Evolutionary conservation across 805 yeast species (phyloP), one percentile per base, ranked within the genome.

Genomic region (Kodamaea lidongshanica): DNA sequence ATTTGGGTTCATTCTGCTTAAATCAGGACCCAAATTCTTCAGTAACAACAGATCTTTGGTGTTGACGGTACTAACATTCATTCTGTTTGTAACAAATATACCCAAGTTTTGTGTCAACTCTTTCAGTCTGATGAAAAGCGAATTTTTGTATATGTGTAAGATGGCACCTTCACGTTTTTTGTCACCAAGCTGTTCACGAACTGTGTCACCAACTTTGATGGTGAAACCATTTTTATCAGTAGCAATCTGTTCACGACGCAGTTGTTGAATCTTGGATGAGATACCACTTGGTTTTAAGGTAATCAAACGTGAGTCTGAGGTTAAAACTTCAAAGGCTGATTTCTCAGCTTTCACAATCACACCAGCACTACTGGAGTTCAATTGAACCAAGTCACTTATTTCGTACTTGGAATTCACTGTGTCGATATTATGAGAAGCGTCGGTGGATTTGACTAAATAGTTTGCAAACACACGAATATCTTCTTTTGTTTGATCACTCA

Each of bases 401-500:
- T 84, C 92, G 56, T 79, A 92, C 46, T 79, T 75, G 39, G 88
- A 87, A 35, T 77, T 73, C 34, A 79, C 72, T n/a, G 82, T 68
- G 19, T 77, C 74, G 5, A 54, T 51, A 32, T 50, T 49, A 30
- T 53, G 48, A 2, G 86, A 76, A 7, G 89, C 76, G 55, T 88
- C 96, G n/a, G 92, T 76, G 12, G 96, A 94, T 49, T 83, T 85
- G 36, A 87, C 79, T 51, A 92, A 64, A 50, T 85, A 89, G 48
- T 88, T 86, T 14, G 96, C 85, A 48, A 94, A 89, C 4, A 92
- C 96, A 11, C 94, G 81, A 23, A 92, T 74, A 54, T 92, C 97
- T 44, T 80, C 77, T 46, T 75, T 76, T 1, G 95, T 79, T 57
- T 87, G 87, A 52, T 92, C 96, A 28, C 94, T 80, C 42, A 92